These are phyloP conservation scores for Quercus variabilis DNA, from an alignment of 306 rosid genomes.

Conservation along the genomic window DNA sequence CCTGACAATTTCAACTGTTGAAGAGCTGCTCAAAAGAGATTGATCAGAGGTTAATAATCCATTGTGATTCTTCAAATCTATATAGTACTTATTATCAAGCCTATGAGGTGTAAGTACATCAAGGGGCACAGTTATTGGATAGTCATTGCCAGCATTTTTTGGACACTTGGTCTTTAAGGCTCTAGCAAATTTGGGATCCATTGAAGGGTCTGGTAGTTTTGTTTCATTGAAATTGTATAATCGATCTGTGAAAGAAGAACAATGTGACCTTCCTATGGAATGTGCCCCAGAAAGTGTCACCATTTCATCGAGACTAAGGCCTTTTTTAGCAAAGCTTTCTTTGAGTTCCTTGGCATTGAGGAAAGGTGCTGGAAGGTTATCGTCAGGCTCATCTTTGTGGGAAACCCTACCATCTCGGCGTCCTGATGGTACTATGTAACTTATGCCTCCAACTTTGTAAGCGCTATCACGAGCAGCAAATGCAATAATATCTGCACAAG, in stretches of 20 bases:
- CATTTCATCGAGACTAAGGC: conserved; percentile 5
- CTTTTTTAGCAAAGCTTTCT: not conserved
- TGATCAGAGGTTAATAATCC: conserved; percentile 16
- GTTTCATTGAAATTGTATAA: not conserved
- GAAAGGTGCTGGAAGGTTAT: not conserved
- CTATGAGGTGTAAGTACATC: conserved; percentile 2
- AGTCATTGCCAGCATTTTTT: not conserved
- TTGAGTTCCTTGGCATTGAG: not conserved
- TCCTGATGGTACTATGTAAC: conserved; percentile 1
- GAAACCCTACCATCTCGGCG: conserved; percentile 10
- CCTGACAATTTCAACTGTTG: not conserved
- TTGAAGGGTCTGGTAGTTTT: not conserved
- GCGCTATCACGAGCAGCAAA: conserved; percentile 41
- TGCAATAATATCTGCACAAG: conserved; percentile 40
- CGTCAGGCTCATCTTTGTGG: not conserved
- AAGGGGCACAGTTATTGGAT: not conserved
- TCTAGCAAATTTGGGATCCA: no score
- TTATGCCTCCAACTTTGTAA: not conserved
- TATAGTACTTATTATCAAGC: conserved; percentile 8
- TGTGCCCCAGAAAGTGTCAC: conserved; percentile 20
- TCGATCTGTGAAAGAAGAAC: not conserved
- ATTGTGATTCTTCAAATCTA: not conserved
- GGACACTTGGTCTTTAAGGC: not conserved
- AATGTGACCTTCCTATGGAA: not conserved
- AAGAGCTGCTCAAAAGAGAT: not conserved